Evolutionary conservation across 2,329 filamentous ascomycete species (phyloP).

Genomic region (Akanthomyces uredinophilus): DNA sequence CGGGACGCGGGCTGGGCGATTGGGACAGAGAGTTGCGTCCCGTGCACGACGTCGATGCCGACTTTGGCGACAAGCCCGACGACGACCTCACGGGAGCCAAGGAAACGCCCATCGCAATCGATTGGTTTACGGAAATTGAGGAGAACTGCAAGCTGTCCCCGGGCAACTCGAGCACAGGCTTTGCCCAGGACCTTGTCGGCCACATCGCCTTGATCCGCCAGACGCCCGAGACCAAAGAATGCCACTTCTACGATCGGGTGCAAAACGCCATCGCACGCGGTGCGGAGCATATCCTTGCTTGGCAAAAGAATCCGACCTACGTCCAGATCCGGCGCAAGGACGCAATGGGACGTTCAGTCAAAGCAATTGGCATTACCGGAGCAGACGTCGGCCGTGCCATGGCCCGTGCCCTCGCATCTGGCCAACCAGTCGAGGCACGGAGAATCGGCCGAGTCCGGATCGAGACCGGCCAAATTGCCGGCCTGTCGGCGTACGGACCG

Average conservation of each 20-base stretch:
- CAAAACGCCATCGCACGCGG: background rate
- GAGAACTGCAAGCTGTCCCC: background rate
- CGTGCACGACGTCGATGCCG: background rate
- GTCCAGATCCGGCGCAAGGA: background rate
- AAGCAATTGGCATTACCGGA: background rate
- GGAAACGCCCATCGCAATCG: background rate
- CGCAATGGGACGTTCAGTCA: background rate
- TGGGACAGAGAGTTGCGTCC: background rate
- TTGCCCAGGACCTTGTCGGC: background rate
- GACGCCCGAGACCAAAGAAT: background rate
- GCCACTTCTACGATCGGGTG: constrained; percentile 1
- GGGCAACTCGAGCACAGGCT: background rate
- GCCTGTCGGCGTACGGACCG: background rate
- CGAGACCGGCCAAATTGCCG: background rate
- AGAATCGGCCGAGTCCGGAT: constrained; percentile 1
- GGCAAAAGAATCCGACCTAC: background rate
- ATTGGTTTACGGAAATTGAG: background rate
- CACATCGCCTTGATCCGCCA: background rate
- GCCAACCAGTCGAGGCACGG: background rate
- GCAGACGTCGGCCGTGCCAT: background rate
- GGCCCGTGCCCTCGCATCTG: background rate
- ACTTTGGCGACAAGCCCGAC: background rate
- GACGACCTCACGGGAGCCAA: background rate
- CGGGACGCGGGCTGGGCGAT: background rate
- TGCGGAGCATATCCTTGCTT: background rate